A percentile compares a stretch with the other conserved stretches of the same genome.
Conservation (phyloP, 495 filamentous ascomycete genomes). For the Hypoxylon subgilvum region DNA sequence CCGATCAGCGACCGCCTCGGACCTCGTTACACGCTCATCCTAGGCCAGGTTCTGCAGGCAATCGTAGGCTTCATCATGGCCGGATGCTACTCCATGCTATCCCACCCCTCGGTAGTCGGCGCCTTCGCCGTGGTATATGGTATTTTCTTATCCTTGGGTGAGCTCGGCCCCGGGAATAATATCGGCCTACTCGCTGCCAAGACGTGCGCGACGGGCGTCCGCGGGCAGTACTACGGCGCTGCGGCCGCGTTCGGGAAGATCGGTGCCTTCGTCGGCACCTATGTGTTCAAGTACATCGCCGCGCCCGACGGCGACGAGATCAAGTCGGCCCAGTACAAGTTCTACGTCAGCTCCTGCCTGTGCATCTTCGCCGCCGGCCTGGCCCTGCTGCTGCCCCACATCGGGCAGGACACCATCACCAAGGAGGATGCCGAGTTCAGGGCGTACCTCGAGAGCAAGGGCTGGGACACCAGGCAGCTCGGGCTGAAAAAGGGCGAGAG, state of each 20-base stretch:
- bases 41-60: constrained; percentile 71
- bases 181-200: constrained; percentile 88
- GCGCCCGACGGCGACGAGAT: constrained; percentile 63
- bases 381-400: constrained; percentile 66
- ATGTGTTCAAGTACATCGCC: constrained; percentile 76
- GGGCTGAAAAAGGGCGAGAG: constrained; percentile 56
- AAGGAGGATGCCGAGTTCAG: constrained; percentile 74
- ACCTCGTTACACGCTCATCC: constrained; percentile 70
- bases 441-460: constrained; percentile 66
- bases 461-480: constrained; percentile 73
- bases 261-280: constrained; percentile 88
- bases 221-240: constrained; percentile 90
- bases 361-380: constrained; percentile 68
- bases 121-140: constrained; percentile 79
- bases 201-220: constrained; percentile 82
- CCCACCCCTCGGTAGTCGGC: constrained; percentile 66
- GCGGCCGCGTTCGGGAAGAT: constrained; percentile 86
- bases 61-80: constrained; percentile 90
- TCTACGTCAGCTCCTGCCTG: constrained; percentile 71
- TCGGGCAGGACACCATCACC: constrained; percentile 77
- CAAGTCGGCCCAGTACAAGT: constrained; percentile 68
- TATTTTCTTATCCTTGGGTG: constrained; percentile 82
- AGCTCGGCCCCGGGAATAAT: constrained; percentile 88
- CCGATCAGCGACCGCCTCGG: constrained; percentile 76
- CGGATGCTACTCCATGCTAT: constrained; percentile 69